Conservation (phyloP, 176 grass and related monocot genomes). For the Triticum turgidum region DNA sequence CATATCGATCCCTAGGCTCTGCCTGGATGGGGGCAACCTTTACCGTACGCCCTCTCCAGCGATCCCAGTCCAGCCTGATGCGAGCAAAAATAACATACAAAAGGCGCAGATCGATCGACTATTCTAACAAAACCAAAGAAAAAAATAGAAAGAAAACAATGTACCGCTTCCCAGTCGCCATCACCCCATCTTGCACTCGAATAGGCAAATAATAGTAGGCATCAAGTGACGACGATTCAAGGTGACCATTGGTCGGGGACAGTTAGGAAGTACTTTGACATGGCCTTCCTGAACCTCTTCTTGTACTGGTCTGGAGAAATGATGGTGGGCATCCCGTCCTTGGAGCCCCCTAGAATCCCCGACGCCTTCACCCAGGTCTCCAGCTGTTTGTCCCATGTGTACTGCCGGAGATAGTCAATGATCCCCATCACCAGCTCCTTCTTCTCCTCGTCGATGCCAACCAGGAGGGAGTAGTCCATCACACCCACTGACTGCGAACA, state of each 20-base stretch:
- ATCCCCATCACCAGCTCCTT: conserved; percentile 94
- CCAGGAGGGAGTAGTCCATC: conserved; percentile 96
- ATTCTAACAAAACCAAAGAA: conserved; percentile 31
- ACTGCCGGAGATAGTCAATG: conserved; percentile 94
- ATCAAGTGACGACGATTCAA: conserved; percentile 38
- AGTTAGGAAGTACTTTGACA: conserved; percentile 94
- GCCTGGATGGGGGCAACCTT: conserved; percentile 14
- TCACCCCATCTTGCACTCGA: conserved; percentile 28
- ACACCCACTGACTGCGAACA: conserved; percentile 71
- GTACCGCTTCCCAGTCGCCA: conserved; percentile 6
- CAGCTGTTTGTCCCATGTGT: conserved; percentile 97
- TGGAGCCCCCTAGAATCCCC: conserved; percentile 77
- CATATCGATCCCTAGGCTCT: conserved; percentile 37
- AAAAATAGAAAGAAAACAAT: background rate
- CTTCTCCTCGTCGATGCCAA: conserved; percentile 80
- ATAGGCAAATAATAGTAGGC: conserved; percentile 3
- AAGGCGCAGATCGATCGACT: conserved; percentile 48
- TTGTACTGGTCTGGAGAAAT: conserved; percentile 92
- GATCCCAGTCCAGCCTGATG: conserved; percentile 42
- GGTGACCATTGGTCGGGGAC: conserved; percentile 83
- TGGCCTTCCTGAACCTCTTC: conserved; percentile 96
- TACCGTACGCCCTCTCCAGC: background rate
- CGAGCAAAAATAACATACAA: conserved; percentile 56
- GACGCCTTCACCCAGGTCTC: conserved; percentile 95
- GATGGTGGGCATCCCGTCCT: conserved; percentile 68